Conservation (phyloP, 306 rosid genomes). For the Citrullus colocynthis region DNA sequence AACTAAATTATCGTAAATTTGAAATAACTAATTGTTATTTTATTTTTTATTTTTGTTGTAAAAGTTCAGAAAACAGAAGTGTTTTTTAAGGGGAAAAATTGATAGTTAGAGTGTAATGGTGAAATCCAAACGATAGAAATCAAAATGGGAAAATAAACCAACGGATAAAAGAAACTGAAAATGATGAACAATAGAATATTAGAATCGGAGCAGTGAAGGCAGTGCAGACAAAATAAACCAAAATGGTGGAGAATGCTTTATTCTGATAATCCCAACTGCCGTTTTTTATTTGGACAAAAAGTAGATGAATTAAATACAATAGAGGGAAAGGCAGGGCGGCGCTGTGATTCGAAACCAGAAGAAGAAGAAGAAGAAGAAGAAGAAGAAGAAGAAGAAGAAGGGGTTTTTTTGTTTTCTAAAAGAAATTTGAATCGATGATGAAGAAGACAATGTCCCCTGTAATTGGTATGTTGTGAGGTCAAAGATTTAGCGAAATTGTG, state of each 20-base stretch:
- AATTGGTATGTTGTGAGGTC: background rate
- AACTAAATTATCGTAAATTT: too few relatives aligned
- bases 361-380: too few relatives aligned
- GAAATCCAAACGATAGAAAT: background rate
- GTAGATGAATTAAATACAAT: background rate
- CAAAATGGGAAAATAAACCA: background rate
- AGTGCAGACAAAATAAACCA: background rate
- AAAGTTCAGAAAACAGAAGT: too few relatives aligned
- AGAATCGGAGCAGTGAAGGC: background rate
- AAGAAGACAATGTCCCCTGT: background rate
- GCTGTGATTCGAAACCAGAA: background rate
- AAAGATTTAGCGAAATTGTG: background rate
- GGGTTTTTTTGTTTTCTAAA: too few relatives aligned
- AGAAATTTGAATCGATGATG: background rate
- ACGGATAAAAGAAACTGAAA: background rate
- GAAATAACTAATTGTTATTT: too few relatives aligned
- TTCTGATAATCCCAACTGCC: background rate
- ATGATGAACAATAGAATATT: background rate
- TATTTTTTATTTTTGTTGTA: too few relatives aligned
- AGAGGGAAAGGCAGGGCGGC: background rate
- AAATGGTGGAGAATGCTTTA: background rate
- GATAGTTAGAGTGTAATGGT: background rate
- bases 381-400: too few relatives aligned
- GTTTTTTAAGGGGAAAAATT: too few relatives aligned
- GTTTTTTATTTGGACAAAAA: background rate